Evolutionary conservation across 352 stramenopile species (phyloP), one percentile per base, ranked within the genome.

Genomic region (Phytophthora cactorum): DNA sequence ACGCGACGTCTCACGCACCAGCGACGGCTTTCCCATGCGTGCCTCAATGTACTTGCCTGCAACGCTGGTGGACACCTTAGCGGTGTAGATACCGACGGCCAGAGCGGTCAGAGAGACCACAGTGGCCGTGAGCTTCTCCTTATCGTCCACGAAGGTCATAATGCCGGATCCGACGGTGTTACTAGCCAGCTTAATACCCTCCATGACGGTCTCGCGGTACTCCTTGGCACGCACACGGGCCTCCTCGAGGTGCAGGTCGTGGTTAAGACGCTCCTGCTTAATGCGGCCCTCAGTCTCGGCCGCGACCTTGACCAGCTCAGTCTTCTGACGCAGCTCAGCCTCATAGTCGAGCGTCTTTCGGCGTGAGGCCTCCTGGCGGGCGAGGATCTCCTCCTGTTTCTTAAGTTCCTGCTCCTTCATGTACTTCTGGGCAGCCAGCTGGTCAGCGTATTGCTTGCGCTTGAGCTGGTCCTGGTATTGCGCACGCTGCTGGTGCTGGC

Each of bases 381-480:
- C 86, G 4, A 98, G 87, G 78, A 98, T 98, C 84, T 99, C 97
- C 82, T 99, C 97, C 82, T 99, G 95, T 75, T 99, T 99, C 84
- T 98, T 97, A 25, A 98, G 76, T 84, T 99, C 95, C 75, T 98
- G 96, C 71, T 98, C 95, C 65, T 96, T 95, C 85, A 96, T 95
- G 70, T 94, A 91, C 79, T 98, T 98, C 75, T 99, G 96, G 28
- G 96, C 96, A 34, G 97, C 93, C 28, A 98, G 75, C 81, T 99
- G 96, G 70, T 99, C 97, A 2, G 97, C 97, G 71, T 99, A 97
- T 74, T 98, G 91, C 82, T 99, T 99, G 63, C 97, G 93, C 87
- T 99, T 98, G 52, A 99, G 91, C 76, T 99, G 91, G 84, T 99
- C 97, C 74, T 97, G 90, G 84, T 99, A 99, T 77, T 99, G 93